A percentile compares a stretch with the other conserved stretches of the same genome.
These are phyloP conservation scores for Sutorius australiensis DNA, from an alignment of 768 basidiomycete species.

Conservation along the genomic window DNA sequence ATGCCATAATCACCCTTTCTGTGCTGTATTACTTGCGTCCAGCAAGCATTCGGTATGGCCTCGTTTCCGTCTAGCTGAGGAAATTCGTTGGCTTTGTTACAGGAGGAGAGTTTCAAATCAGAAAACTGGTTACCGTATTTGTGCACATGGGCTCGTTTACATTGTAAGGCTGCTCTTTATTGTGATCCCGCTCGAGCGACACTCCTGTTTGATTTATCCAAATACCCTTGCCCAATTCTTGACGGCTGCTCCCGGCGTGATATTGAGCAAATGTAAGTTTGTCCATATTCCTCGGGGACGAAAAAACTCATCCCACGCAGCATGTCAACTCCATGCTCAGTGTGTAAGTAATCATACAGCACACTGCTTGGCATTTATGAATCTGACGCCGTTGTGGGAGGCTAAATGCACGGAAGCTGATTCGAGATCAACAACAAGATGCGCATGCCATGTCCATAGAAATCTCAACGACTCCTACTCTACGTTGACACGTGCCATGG, in stretches of 20 bases:
- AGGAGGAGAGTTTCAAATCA: too few relatives aligned
- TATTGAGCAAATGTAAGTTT: slow-evolving; percentile 15
- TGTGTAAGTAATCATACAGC: slow-evolving; percentile 8
- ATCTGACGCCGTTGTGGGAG: background rate
- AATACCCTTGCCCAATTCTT: background rate
- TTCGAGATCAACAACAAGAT: slow-evolving; percentile 10
- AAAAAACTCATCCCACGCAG: background rate
- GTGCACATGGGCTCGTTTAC: too few relatives aligned
- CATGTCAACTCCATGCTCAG: slow-evolving; percentile 21
- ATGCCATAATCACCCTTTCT: too few relatives aligned
- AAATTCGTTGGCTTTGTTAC: too few relatives aligned
- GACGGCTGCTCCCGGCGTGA: slow-evolving; percentile 3
- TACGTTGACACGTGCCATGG: background rate
- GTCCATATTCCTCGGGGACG: background rate
- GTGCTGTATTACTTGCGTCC: too few relatives aligned
- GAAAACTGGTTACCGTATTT: too few relatives aligned
- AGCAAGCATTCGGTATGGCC: too few relatives aligned
- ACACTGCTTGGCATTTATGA: background rate
- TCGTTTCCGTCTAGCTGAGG: too few relatives aligned
- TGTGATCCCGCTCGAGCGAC: too few relatives aligned
- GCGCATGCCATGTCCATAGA: background rate
- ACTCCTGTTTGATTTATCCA: too few relatives aligned
- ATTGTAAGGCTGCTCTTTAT: too few relatives aligned
- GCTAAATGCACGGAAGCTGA: slow-evolving; percentile 8
- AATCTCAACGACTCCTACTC: slow-evolving; percentile 5